A percentile compares a stretch with the other conserved stretches of the same genome.
Conservation (phyloP, 306 rosid species). For the Gastrolobium bilobum region DNA sequence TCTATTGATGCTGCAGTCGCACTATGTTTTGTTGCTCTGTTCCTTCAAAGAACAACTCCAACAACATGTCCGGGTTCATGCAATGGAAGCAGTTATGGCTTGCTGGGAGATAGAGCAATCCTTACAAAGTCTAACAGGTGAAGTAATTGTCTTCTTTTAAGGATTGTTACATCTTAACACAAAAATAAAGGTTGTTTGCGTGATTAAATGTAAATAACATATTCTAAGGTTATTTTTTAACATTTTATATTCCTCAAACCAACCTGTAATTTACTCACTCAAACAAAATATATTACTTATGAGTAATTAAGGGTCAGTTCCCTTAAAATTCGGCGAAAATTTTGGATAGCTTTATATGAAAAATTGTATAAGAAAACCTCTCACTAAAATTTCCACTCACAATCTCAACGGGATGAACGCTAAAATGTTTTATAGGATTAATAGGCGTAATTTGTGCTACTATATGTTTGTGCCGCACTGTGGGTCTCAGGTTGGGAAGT, state of each 20-base stretch:
- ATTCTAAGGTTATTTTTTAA: conserved; percentile 17
- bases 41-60: conserved; percentile 98
- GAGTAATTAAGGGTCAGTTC: conserved; percentile 10
- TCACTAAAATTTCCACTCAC: not conserved
- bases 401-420: not conserved
- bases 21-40: conserved; percentile 94
- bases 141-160: conserved; percentile 16
- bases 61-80: conserved; percentile 97
- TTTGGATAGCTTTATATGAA: not conserved
- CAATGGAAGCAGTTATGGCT: conserved; percentile 99
- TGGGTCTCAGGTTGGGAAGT: not conserved
- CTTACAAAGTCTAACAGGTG: conserved; percentile 94
- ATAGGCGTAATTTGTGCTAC: not conserved
- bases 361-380: not conserved
- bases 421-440: not conserved
- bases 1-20: conserved; percentile 68
- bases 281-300: not conserved
- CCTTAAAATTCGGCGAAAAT: not conserved
- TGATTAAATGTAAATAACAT: conserved; percentile 28
- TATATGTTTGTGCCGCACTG: not conserved
- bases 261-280: not conserved
- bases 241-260: conserved; percentile 24
- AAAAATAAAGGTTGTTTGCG: conserved; percentile 10
- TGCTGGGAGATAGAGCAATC: conserved; percentile 99
- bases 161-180: conserved; percentile 25